These are phyloP conservation scores for Phascolomyces articulosus DNA, from an alignment of 371 early-diverging fungal genomes.

Conservation along the genomic window DNA sequence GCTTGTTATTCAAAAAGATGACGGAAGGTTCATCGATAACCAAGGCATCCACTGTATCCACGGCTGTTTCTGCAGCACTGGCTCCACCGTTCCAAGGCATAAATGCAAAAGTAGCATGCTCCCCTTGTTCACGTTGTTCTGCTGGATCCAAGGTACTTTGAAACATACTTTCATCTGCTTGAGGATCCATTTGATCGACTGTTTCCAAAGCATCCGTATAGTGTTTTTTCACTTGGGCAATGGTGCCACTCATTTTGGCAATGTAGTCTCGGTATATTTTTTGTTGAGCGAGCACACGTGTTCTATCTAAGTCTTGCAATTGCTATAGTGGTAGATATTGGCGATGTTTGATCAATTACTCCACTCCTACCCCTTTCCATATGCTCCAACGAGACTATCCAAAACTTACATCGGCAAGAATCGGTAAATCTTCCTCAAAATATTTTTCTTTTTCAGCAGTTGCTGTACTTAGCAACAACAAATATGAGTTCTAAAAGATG, in stretches of 20 bases:
- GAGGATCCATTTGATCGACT: constrained; percentile 50
- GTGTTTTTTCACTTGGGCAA: constrained; percentile 39
- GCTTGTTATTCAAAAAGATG: constrained; percentile 66
- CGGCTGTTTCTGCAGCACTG: constrained; percentile 39
- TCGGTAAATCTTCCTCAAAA: constrained; percentile 63
- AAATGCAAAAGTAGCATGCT: not conserved
- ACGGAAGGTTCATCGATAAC: constrained; percentile 56
- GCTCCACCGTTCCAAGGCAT: constrained; percentile 20
- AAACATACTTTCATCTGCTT: constrained; percentile 41
- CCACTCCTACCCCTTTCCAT: not conserved
- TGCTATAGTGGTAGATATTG: constrained; percentile 56
- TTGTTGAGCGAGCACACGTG: constrained; percentile 53
- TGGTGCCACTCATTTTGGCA: constrained; percentile 45
- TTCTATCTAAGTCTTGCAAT: constrained; percentile 60
- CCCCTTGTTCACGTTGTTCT: not conserved
- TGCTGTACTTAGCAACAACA: constrained; percentile 60
- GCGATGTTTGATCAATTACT: no score
- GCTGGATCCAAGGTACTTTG: not conserved
- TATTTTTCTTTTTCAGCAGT: constrained; percentile 66
- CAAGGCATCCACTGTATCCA: constrained; percentile 37
- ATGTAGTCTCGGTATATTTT: constrained; percentile 52
- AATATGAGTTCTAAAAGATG: constrained; percentile 61
- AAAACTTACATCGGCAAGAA: constrained; percentile 60
- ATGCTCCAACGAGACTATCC: not conserved
- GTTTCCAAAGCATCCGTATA: constrained; percentile 35